Percentiles rank a stretch among this genome's conserved stretches.
phyloP scores from a whole-genome alignment of 202 grass and related monocot species.

The Bolboschoenoplectus hybrid region DNA sequence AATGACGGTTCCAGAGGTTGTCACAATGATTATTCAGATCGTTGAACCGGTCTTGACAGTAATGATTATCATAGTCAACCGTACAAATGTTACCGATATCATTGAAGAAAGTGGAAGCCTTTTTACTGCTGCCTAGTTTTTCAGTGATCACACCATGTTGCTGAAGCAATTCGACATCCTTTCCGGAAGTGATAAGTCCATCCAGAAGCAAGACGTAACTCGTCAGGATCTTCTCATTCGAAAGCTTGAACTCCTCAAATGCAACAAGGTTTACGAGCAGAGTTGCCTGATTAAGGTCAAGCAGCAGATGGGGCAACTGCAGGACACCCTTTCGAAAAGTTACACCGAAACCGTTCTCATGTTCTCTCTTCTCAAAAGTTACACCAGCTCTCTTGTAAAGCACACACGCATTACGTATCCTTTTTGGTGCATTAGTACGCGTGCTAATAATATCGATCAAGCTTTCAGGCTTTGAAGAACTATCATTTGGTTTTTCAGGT shows the following conservation, averaged over 20 bases:
- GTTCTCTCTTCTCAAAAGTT: background rate
- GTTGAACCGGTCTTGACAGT: slow-evolving; percentile 19
- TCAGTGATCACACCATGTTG: background rate
- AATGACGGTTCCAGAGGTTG: too few relatives aligned
- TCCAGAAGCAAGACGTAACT: slow-evolving; percentile 70
- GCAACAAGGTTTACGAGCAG: slow-evolving; percentile 52
- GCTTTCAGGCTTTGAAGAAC: background rate
- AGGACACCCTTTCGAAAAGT: slow-evolving; percentile 43
- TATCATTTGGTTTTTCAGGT: too few relatives aligned
- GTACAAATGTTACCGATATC: slow-evolving; percentile 52
- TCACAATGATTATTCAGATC: too few relatives aligned
- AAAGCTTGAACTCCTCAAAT: slow-evolving; percentile 52
- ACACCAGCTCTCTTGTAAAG: background rate
- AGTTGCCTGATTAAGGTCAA: slow-evolving; percentile 46
- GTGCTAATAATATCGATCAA: background rate
- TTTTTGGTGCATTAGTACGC: background rate
- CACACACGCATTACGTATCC: background rate
- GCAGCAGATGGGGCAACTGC: slow-evolving; percentile 53
- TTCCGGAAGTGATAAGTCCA: slow-evolving; percentile 36
- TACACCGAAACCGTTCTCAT: slow-evolving; percentile 35
- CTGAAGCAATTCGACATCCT: slow-evolving; percentile 59
- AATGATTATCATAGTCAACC: slow-evolving; percentile 43
- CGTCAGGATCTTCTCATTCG: slow-evolving; percentile 38
- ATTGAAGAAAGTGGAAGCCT: slow-evolving; percentile 39
- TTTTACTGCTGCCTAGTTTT: background rate